Evolutionary conservation across 2,329 filamentous ascomycete species (phyloP).

Genomic region (Pseudocercospora pini-densiflorae): DNA sequence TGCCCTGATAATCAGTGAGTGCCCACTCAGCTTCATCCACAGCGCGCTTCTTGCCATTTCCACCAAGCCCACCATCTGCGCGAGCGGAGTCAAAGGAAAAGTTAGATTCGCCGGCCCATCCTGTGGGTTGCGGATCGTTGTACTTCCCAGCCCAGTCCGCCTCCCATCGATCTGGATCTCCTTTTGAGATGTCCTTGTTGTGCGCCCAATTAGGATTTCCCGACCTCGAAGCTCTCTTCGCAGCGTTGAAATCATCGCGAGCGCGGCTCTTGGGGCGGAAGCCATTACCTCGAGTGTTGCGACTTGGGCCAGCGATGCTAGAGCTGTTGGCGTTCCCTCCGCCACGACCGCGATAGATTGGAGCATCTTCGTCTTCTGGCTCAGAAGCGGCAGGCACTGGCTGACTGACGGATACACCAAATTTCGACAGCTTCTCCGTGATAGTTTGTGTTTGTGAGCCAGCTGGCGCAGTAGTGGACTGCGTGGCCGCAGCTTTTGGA

Average conservation of each 20-base stretch:
- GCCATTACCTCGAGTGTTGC: not conserved
- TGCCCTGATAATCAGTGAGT: constrained; percentile 50
- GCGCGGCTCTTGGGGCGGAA: not conserved
- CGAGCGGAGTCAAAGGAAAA: constrained; percentile 22
- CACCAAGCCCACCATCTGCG: constrained; percentile 26
- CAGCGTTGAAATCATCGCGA: not conserved
- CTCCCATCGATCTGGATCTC: constrained; percentile 28
- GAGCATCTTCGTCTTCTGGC: constrained; percentile 1
- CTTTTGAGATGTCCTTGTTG: constrained; percentile 25
- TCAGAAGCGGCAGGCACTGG: constrained; percentile 17
- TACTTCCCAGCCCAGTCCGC: constrained; percentile 23
- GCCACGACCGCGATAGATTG: constrained; percentile 5
- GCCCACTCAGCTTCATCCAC: constrained; percentile 13
- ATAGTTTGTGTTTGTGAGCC: constrained; percentile 7
- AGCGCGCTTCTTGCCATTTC: constrained; percentile 18
- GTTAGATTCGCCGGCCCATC: constrained; percentile 14
- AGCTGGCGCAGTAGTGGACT: not conserved
- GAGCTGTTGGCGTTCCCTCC: not conserved
- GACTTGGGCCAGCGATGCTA: not conserved
- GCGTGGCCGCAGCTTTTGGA: not conserved
- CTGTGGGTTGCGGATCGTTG: constrained; percentile 9
- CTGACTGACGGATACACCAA: constrained; percentile 24
- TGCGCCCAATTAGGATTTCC: constrained; percentile 1
- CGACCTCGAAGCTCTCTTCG: not conserved
- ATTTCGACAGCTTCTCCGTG: constrained; percentile 23